These are phyloP conservation scores for Kondoa malvinella DNA, from an alignment of 768 basidiomycete species.

Conservation along the genomic window DNA sequence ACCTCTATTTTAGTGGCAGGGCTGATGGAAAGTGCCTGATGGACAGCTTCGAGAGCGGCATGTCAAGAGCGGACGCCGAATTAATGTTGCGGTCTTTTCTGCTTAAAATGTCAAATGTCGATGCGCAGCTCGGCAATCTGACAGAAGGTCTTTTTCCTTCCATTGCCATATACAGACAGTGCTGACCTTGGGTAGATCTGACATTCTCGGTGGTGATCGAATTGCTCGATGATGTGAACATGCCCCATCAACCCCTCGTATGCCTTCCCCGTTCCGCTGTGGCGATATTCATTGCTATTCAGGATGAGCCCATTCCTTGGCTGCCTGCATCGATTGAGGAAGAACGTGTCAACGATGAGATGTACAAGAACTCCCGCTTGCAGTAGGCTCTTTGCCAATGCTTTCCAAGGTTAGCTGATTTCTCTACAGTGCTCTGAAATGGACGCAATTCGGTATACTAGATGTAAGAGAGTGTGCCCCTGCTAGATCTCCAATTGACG, in stretches of 20 bases:
- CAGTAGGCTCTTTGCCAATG: not conserved
- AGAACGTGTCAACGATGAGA: not conserved
- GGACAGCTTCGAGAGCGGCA: constrained; percentile 52
- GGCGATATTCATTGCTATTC: too few relatives aligned
- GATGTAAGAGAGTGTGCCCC: not conserved
- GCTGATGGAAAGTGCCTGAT: not conserved
- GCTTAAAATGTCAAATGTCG: constrained; percentile 60
- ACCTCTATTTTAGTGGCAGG: constrained; percentile 18
- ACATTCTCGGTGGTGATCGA: constrained; percentile 1
- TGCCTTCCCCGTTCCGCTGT: too few relatives aligned
- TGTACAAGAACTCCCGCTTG: not conserved
- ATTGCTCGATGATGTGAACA: not conserved
- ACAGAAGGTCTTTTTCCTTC: too few relatives aligned
- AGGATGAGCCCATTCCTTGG: not conserved
- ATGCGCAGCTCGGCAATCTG: constrained; percentile 44
- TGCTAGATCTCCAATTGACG: not conserved
- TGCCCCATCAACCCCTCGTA: not conserved
- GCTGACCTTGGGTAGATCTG: too few relatives aligned
- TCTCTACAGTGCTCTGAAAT: not conserved
- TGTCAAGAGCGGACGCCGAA: constrained; percentile 46
- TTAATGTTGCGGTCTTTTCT: constrained; percentile 71
- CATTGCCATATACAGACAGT: too few relatives aligned
- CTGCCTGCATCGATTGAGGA: not conserved
- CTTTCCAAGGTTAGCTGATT: not conserved
- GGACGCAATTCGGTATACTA: not conserved